Conservation (phyloP, 1,284 basidiomycete species). For the Trichosporon sp. region DNA sequence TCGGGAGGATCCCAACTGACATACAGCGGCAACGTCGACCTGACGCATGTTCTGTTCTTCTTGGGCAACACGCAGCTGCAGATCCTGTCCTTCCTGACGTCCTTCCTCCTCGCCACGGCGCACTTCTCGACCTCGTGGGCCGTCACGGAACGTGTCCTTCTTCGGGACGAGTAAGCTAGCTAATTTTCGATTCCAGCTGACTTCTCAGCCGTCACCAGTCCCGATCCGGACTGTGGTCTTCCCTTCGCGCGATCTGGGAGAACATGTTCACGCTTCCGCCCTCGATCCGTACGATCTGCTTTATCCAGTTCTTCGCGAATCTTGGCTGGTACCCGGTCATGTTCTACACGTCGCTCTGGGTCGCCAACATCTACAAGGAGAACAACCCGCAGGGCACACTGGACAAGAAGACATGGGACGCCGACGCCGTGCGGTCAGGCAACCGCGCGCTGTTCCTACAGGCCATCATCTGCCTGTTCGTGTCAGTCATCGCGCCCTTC, state of each 20-base stretch:
- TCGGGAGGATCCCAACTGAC: not conserved
- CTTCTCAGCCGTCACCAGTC: constrained; percentile 51
- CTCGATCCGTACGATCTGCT: constrained; percentile 74
- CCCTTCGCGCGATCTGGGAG: constrained; percentile 62
- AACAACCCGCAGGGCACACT: constrained; percentile 45
- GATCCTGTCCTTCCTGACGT: constrained; percentile 63
- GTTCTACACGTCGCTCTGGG: constrained; percentile 83
- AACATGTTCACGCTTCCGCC: constrained; percentile 71
- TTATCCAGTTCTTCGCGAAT: constrained; percentile 75
- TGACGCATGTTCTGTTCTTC: constrained; percentile 65
- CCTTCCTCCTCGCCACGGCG: constrained; percentile 56
- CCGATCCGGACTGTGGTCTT: constrained; percentile 41
- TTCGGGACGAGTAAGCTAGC: constrained; percentile 59
- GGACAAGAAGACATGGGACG: constrained; percentile 56
- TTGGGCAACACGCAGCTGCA: constrained; percentile 77
- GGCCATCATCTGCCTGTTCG: constrained; percentile 68
- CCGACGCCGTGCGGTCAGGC: constrained; percentile 76
- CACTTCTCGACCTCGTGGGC: constrained; percentile 64
- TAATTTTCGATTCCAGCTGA: constrained; percentile 11
- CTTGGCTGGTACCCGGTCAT: constrained; percentile 86
- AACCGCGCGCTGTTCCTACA: constrained; percentile 80
- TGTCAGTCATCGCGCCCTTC: constrained; percentile 73
- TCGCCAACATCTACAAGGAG: constrained; percentile 78
- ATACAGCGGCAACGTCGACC: constrained; percentile 68
- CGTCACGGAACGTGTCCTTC: constrained; percentile 76